Conservation (phyloP, 148 eudicot species). For the Oxyria digyna region DNA sequence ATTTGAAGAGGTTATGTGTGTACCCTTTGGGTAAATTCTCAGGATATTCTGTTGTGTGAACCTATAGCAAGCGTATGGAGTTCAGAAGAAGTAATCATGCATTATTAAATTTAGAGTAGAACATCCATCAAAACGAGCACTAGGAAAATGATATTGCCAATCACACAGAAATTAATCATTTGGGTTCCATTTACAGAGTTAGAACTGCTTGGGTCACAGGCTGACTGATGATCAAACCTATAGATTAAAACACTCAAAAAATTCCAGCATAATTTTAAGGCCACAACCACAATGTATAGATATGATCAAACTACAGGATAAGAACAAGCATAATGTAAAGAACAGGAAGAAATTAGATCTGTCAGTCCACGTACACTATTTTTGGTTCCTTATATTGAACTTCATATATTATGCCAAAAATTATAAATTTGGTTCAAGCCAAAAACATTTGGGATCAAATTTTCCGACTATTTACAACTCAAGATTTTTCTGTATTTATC, state of each 20-base stretch:
- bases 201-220: too few species aligned
- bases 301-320: background rate
- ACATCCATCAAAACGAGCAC: slow-evolving; percentile 55
- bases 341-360: background rate
- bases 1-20: slow-evolving; percentile 44
- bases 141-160: slow-evolving; percentile 59
- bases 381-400: background rate
- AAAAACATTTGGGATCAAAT: background rate
- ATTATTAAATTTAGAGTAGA: slow-evolving; percentile 64
- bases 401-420: background rate
- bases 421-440: background rate
- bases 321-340: background rate
- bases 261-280: too few species aligned
- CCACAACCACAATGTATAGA: background rate
- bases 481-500: too few species aligned
- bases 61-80: slow-evolving; percentile 15
- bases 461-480: too few species aligned
- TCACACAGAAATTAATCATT: slow-evolving; percentile 14
- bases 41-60: slow-evolving; percentile 46
- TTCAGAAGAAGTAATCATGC: slow-evolving; percentile 1
- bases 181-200: too few species aligned
- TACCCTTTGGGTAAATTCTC: slow-evolving; percentile 53
- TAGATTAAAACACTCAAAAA: too few species aligned
- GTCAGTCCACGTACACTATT: background rate
- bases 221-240: background rate